A percentile compares a stretch with the other conserved stretches of the same genome.
These are phyloP conservation scores for Termitomyces sp. DNA, from an alignment of 768 basidiomycete species.

Conservation along the genomic window DNA sequence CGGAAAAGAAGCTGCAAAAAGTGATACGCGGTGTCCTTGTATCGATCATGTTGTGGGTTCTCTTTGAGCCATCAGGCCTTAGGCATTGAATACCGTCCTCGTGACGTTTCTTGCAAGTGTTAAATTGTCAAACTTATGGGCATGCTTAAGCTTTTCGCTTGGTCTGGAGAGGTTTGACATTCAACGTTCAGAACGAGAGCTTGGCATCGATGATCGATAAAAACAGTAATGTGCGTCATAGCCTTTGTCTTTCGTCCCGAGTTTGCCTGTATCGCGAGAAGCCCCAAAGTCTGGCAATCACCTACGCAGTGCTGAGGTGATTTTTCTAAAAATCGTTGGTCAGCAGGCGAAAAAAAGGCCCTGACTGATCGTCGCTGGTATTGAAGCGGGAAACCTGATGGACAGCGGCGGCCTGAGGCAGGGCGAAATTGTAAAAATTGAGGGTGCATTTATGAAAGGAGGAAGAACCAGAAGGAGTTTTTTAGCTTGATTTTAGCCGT, in stretches of 20 bases:
- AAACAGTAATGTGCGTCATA: background rate
- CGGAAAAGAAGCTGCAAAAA: background rate
- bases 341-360: no score
- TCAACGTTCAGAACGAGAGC: background rate
- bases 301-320: background rate
- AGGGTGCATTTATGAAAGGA: background rate
- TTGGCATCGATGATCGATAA: conserved; percentile 1
- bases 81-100: background rate
- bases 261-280: background rate
- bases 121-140: background rate
- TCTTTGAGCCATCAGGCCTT: background rate
- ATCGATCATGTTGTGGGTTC: background rate
- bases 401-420: background rate
- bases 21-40: background rate
- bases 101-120: background rate
- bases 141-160: background rate
- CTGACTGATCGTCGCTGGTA: background rate
- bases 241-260: background rate
- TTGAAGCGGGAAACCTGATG: background rate
- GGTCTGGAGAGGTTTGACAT: no score
- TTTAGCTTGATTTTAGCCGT: background rate
- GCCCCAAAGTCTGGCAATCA: background rate
- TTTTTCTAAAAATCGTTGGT: background rate
- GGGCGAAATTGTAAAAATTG: background rate
- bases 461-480: background rate